Evolutionary conservation across 306 rosid species (phyloP).

Genomic region (Boehmeria nivea): DNA sequence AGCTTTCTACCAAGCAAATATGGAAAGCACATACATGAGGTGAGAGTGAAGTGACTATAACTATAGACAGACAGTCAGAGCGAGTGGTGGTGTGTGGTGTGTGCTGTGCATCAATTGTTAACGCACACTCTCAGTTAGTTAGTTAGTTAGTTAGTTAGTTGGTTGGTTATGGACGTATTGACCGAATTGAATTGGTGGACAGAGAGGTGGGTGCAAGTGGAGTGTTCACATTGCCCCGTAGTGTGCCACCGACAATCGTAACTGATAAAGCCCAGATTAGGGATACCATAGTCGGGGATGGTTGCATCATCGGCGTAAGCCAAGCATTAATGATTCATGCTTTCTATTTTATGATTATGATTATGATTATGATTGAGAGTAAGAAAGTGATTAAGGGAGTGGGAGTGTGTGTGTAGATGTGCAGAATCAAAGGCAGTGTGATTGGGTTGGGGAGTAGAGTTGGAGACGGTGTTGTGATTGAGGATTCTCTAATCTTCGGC

Average conservation of each 20-base stretch:
- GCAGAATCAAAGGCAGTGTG: constrained; percentile 33
- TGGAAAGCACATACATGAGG: constrained; percentile 23
- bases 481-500: constrained; percentile 38
- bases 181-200: too few relatives aligned
- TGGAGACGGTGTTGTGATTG: constrained; percentile 26
- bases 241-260: constrained; percentile 34
- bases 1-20: constrained; percentile 38
- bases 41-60: too few relatives aligned
- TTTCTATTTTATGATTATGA: too few relatives aligned
- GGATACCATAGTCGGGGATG: constrained; percentile 38
- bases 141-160: too few relatives aligned
- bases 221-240: constrained; percentile 28
- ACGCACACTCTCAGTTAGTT: too few relatives aligned
- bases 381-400: not conserved
- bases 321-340: not conserved
- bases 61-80: too few relatives aligned
- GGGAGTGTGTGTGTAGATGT: constrained; percentile 16
- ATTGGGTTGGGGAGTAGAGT: constrained; percentile 28
- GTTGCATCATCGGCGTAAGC: constrained; percentile 41
- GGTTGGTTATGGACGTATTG: too few relatives aligned
- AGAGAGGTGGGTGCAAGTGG: too few relatives aligned
- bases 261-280: constrained; percentile 18
- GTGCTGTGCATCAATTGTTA: too few relatives aligned
- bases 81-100: too few relatives aligned
- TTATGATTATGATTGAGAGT: too few relatives aligned